Conservation (phyloP, 371 early-diverging fungal genomes). For the Amoeboaphelidium protococcarum region DNA sequence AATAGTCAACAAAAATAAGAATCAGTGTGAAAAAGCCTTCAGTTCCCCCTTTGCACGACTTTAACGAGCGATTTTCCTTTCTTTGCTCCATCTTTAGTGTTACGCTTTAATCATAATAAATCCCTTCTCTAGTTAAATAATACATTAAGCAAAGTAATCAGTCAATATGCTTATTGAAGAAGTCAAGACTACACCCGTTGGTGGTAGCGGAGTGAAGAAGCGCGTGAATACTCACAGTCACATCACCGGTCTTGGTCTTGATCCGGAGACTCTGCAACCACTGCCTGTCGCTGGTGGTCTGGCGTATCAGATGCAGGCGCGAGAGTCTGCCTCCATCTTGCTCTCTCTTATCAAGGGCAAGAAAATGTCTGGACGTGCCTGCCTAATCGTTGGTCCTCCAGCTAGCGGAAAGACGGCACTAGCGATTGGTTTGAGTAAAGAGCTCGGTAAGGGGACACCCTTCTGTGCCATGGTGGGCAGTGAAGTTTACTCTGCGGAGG, state of each 20-base stretch:
- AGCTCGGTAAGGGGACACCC: constrained; percentile 87
- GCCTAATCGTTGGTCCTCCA: constrained; percentile 86
- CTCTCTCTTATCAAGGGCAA: constrained; percentile 79
- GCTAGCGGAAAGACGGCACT: constrained; percentile 76
- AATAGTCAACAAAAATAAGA: no score
- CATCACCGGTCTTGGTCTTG: constrained; percentile 55
- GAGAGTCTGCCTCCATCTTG: constrained; percentile 81
- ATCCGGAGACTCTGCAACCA: constrained; percentile 59
- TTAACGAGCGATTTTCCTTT: no score
- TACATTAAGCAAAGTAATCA: no score
- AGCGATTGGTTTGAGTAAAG: constrained; percentile 80
- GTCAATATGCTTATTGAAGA: constrained; percentile 1
- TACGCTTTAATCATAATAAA: no score
- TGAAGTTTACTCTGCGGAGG: constrained; percentile 89
- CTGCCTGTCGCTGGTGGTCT: constrained; percentile 68
- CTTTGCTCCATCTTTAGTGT: no score
- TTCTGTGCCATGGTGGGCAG: constrained; percentile 94
- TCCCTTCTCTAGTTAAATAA: no score
- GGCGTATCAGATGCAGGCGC: constrained; percentile 83
- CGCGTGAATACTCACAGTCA: constrained; percentile 78
- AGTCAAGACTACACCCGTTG: background rate
- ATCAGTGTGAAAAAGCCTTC: no score
- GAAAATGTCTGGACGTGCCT: constrained; percentile 88
- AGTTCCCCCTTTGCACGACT: no score
- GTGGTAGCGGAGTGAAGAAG: background rate